A percentile compares a stretch with the other conserved stretches of the same genome.
These are phyloP conservation scores for Plantago elongata DNA, from an alignment of 257 asterid genomes.

Conservation along the genomic window DNA sequence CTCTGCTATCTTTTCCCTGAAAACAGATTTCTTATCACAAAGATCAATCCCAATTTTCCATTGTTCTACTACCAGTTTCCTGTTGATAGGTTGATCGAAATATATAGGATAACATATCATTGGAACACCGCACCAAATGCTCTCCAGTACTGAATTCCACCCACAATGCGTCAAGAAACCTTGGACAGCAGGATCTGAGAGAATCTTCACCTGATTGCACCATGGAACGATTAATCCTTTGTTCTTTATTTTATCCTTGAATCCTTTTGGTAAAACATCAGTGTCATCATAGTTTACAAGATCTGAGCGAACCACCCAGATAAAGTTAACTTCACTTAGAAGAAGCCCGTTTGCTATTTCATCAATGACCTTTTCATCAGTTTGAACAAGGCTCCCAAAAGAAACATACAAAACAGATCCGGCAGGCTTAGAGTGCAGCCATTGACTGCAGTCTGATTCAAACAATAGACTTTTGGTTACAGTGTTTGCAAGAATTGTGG, in stretches of 20 bases:
- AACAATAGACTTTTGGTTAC: constrained; percentile 26
- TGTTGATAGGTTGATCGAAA: constrained; percentile 24
- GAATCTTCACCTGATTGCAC: constrained; percentile 34
- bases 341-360: constrained; percentile 38
- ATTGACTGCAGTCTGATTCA: constrained; percentile 30
- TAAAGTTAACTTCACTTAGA: constrained; percentile 20
- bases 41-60: constrained; percentile 22
- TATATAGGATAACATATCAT: constrained; percentile 26
- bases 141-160: constrained; percentile 43
- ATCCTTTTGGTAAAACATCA: constrained; percentile 23
- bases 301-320: constrained; percentile 23
- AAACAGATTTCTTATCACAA: neutral
- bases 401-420: constrained; percentile 35
- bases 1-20: constrained; percentile 7
- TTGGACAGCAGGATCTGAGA: constrained; percentile 35
- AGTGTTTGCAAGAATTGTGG: constrained; percentile 8
- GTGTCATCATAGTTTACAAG: constrained; percentile 27
- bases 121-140: constrained; percentile 40
- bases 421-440: constrained; percentile 29
- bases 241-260: constrained; percentile 17
- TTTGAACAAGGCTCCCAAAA: constrained; percentile 30
- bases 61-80: constrained; percentile 28
- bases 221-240: constrained; percentile 36
- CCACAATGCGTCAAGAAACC: constrained; percentile 44
- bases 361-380: constrained; percentile 13